Base-by-base conservation (phyloP, 192 early-diverging fungal genomes). In the Linnemannia zychae region DNA sequence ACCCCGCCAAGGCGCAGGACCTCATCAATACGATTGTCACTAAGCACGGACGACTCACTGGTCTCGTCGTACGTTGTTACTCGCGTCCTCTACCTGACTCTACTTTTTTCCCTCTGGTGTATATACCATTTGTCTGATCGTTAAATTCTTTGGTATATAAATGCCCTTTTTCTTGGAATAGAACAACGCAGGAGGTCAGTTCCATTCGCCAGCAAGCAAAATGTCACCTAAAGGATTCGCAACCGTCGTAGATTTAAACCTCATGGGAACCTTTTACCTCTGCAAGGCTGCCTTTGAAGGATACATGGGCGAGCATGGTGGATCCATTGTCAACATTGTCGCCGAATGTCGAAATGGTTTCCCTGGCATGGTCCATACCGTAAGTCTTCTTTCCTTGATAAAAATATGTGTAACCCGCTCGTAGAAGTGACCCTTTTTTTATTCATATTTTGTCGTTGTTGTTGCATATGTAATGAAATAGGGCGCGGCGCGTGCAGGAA, bases 141-240 rank as follows among this genome's bases (percentile, higher is more conserved):
- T n/a, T n/a, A n/a, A n/a, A 6, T 60, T 28, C 20, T 60, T 44
- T 44, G 40, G 9, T 44, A 44, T 44, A 50, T 52, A 46, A 47
- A 24, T 0, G 34, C 20, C 24, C 53, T 63, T 12, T 63, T 12
- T 7, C 4, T n/a, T 15, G 6, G 47, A 36, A 49, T 15, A 71
- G 74, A 72, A 76, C 18, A 76, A 76, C n/a, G 74, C 80, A 11
- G 74, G 74, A 49, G 74, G 80, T 5, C 80, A 75, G 53, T 75
- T 75, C 67, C 57, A 40, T 4, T 57, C 73, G 2, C 79, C 79
- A 18, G 67, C 79, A 34, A 74, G 72, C 31, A 75, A 52, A 36
- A 44, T 75, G 52, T 37, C 67, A 2, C 22, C 66, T 37, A 76
- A 66, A 20, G 69, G 57, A 1, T 82, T 76, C 66, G 70, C 75